These are phyloP conservation scores for Alternaria sp. DNA, from an alignment of 2,329 filamentous ascomycete species.

Conservation along the genomic window DNA sequence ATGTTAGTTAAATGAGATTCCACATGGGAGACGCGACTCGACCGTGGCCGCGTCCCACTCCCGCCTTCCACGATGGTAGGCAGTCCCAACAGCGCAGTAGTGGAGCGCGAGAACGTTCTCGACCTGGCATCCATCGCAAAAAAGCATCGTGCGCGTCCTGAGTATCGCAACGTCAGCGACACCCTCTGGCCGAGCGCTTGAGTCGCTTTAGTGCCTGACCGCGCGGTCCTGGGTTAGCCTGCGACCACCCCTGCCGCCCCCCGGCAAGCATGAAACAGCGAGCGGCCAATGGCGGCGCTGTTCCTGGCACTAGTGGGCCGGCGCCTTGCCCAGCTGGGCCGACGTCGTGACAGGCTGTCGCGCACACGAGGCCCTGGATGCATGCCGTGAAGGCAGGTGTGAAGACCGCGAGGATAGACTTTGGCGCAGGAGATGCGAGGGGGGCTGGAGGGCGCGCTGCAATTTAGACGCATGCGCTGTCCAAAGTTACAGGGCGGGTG, in stretches of 20 bases:
- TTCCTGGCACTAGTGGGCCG: constrained; percentile 9
- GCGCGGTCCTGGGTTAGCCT: constrained; percentile 8
- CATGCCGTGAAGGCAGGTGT: background rate
- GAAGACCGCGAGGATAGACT: background rate
- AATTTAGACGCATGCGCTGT: background rate
- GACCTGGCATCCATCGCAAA: constrained; percentile 1
- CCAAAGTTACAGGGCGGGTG: constrained; percentile 1
- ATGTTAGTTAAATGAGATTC: constrained; percentile 8
- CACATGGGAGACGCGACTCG: background rate
- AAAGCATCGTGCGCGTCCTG: constrained; percentile 2
- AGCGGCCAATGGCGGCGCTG: constrained; percentile 1
- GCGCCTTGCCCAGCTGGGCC: background rate
- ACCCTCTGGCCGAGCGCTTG: background rate
- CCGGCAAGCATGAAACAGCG: constrained; percentile 7
- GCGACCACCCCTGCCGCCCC: constrained; percentile 1
- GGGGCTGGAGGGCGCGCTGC: background rate
- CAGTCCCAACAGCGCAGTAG: constrained; percentile 3
- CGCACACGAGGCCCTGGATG: background rate
- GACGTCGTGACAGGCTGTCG: constrained; percentile 1
- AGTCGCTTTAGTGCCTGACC: constrained; percentile 2
- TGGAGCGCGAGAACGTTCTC: constrained; percentile 9
- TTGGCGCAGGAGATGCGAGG: background rate
- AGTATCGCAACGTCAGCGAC: constrained; percentile 4
- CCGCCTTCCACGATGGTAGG: background rate
- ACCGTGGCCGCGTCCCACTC: background rate